These are phyloP conservation scores for Salvia splendens DNA, from an alignment of 257 asterid genomes.

Conservation along the genomic window DNA sequence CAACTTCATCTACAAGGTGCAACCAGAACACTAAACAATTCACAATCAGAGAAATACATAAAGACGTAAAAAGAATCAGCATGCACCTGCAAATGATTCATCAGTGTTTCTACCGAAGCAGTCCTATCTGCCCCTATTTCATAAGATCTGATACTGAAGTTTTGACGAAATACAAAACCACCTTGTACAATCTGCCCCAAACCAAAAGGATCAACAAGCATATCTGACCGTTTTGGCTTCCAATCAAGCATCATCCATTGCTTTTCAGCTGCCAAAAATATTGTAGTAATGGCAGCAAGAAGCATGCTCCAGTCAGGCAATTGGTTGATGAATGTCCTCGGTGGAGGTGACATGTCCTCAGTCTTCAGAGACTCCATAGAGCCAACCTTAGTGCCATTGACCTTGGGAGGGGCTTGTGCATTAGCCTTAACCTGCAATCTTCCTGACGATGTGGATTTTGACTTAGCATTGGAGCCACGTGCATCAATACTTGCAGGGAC, in stretches of 20 bases:
- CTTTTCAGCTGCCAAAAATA: constrained; percentile 97
- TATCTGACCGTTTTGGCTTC: constrained; percentile 90
- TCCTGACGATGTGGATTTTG: constrained; percentile 67
- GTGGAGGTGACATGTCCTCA: constrained; percentile 74
- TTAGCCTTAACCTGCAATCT: constrained; percentile 67
- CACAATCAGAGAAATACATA: constrained; percentile 1
- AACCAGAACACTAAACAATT: constrained; percentile 6
- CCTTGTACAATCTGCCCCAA: constrained; percentile 84
- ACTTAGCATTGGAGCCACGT: constrained; percentile 56
- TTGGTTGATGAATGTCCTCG: constrained; percentile 89
- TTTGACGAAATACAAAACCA: constrained; percentile 85
- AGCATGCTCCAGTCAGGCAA: constrained; percentile 99
- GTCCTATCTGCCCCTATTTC: constrained; percentile 98
- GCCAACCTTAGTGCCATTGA: constrained; percentile 88
- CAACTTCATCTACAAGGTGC: not conserved
- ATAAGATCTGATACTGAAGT: constrained; percentile 93
- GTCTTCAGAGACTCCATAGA: constrained; percentile 64
- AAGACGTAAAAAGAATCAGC: constrained; percentile 12
- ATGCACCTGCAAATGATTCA: constrained; percentile 94
- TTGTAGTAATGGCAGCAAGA: constrained; percentile 91
- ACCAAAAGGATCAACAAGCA: constrained; percentile 81
- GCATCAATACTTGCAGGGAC: constrained; percentile 61
- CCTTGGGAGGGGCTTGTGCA: constrained; percentile 90
- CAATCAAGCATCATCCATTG: constrained; percentile 99
- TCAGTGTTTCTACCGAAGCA: constrained; percentile 88